Percentiles rank a stretch among this genome's conserved stretches.
Conservation (phyloP, 306 rosid genomes). For the Quercus suber region DNA sequence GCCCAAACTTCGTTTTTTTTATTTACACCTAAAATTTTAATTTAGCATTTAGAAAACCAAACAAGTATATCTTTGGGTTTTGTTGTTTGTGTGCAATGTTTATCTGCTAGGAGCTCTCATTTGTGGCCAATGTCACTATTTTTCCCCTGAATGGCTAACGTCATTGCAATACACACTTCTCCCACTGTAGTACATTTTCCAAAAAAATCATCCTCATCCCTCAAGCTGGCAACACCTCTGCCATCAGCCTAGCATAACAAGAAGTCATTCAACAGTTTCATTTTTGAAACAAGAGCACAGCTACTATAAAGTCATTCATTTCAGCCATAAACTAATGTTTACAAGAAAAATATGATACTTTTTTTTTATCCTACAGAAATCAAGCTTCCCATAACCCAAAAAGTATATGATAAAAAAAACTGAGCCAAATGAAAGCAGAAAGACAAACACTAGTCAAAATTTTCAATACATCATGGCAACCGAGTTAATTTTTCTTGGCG, state of each 20-base stretch:
- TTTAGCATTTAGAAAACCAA: too few species aligned
- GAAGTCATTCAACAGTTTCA: background rate
- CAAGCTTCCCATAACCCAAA: background rate
- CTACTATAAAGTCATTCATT: background rate
- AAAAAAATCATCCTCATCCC: background rate
- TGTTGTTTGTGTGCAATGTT: background rate
- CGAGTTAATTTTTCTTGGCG: slow-evolving; percentile 35
- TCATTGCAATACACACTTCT: background rate
- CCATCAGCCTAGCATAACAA: background rate
- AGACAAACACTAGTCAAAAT: slow-evolving; percentile 35
- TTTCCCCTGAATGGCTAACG: too few species aligned
- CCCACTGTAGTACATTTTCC: background rate
- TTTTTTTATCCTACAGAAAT: background rate
- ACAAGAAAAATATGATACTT: background rate
- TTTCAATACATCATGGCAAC: slow-evolving; percentile 13
- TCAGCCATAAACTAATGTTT: background rate
- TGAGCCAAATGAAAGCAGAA: slow-evolving; percentile 21
- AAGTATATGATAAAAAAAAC: slow-evolving; percentile 1
- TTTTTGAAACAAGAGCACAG: background rate
- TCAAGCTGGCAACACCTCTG: background rate
- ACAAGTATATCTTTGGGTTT: background rate
- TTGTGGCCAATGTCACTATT: too few species aligned
- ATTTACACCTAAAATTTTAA: too few species aligned
- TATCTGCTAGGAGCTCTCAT: background rate
- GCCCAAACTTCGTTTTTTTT: too few species aligned